Base-by-base conservation (phyloP, 495 filamentous ascomycete species). In the Penicillium salamii region DNA sequence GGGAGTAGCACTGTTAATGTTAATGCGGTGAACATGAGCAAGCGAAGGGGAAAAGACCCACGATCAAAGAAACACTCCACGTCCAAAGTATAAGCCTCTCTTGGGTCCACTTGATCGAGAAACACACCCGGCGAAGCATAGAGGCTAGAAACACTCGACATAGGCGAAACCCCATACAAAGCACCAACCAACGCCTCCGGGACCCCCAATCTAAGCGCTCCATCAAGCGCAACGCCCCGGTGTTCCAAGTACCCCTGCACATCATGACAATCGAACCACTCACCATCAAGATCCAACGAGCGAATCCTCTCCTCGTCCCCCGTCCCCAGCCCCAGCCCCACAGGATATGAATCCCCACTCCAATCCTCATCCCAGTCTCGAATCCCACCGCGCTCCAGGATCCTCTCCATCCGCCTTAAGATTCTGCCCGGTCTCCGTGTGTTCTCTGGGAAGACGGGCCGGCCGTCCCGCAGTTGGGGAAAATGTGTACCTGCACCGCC, bases 401-500 rank as follows among this genome's bases (percentile, higher is more conserved):
- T 63, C 21, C 58, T 21, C 26, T 38, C 41, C 36, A 63, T 23
- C 17, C 61, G 31, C 7, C 61, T 52, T 8, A 63, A 28, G 7
- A 63, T 52, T 32, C 55, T 61, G 7, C 54, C 54, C 0, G 61
- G 61, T 34, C 54, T 41, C 3, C 61, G 54, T 3, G 37, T 28
- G 42, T 66, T 61, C 7, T 52, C 34, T 0, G 65, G 67, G 26
- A 54, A 63, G 0, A 61, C 49, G 12, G 58, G 33, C 7, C 42
- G 42, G 0, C 65, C 65, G 9, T 55, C 32, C 13, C 41, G 52
- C 1, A 18, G 2, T 7, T 52, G 54, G 0, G 64, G 64, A 28
- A 55, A 69, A 52, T 86, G 83, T 1, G 81, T 85, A 0, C 86
- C 87, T 2, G 86, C 80, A 3, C 85, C 86, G 12, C 87, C 86